Percentiles rank a stretch among this genome's conserved stretches.
Conservation (phyloP, 1,284 basidiomycete genomes). For the Schizophyllum amplum region DNA sequence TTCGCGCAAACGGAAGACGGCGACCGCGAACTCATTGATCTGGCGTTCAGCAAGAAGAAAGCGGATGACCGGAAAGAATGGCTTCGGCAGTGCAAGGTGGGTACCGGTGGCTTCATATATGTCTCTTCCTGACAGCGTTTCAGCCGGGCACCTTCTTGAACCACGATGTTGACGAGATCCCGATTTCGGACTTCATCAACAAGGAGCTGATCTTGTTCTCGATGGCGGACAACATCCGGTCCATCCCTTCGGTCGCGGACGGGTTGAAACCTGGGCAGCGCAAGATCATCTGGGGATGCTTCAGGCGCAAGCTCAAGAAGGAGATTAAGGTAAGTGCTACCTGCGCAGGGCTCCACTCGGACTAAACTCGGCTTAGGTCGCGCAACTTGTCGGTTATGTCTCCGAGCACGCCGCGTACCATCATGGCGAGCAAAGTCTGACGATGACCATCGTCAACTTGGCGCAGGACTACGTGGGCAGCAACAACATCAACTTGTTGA, state of each 20-base stretch:
- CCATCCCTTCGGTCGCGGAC: conserved; percentile 90
- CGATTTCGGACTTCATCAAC: conserved; percentile 95
- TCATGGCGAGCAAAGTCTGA: conserved; percentile 88
- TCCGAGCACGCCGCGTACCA: conserved; percentile 94
- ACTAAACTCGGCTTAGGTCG: conserved; percentile 50
- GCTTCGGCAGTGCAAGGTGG: conserved; percentile 86
- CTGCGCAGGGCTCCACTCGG: not conserved
- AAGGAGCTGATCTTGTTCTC: conserved; percentile 98
- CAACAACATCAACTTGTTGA: conserved; percentile 91
- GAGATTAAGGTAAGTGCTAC: conserved; percentile 72
- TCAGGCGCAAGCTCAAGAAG: conserved; percentile 88
- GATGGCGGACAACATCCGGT: conserved; percentile 97
- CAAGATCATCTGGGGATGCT: conserved; percentile 94
- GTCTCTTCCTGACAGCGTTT: conserved; percentile 7
- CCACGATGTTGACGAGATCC: conserved; percentile 82
- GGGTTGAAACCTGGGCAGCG: conserved; percentile 99
- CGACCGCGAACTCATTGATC: conserved; percentile 88
- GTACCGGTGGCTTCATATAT: conserved; percentile 11
- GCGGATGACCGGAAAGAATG: conserved; percentile 99
- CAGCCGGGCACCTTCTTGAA: conserved; percentile 94
- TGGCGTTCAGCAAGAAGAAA: conserved; percentile 99
- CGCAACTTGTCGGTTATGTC: conserved; percentile 93
- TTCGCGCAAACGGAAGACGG: conserved; percentile 80
- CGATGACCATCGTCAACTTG: conserved; percentile 86
- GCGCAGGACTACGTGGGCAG: conserved; percentile 95